Evolutionary conservation across 164 flowering plant species (phyloP), one percentile per base, ranked within the genome.

Genomic region (Tetrastigma voinierianum): DNA sequence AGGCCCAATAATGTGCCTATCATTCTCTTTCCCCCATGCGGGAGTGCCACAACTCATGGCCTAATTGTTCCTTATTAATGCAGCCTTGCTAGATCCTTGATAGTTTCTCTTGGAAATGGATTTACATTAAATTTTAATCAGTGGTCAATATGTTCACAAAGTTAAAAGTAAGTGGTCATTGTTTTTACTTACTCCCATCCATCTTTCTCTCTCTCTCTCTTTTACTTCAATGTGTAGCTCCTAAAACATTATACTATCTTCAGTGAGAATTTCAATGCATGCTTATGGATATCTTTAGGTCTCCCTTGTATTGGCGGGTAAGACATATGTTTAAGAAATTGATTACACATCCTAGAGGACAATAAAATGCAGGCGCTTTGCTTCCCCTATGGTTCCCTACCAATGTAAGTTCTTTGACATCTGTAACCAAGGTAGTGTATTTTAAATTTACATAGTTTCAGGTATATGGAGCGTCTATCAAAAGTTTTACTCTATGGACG

Each of bases 311-410:
- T 81, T 78, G 54, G 76, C 89, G 92, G 98, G 97, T 95, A n/a
- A 89, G 98, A 70, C 97, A 95, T 77, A 91, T 95, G 98, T 95
- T 95, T 82, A 94, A 76, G 98, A 95, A 75, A 95, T 95, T 72
- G 97, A 95, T 76, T 95, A 95, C 72, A n/a, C n/a, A 71, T 95
- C 46, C 72, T 79, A 63, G 98, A 95, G 81, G 98, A n/a, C n/a
- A 85, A 25, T 83, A 87, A 75, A 95, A 95, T 90, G 96, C 98
- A 58, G 97, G 68, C 96, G 94, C 61, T 95, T 95, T 80, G 93
- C 96, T 64, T 83, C 91, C 68, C 86, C 92, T 95, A 90, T 84
- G 86, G 84, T 64, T 67, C n/a, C 18, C 60, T 17, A 60, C 47
- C 71, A 82, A 65, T 14, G 97, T 90, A 82, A 82, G 81, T 77